Conservation (phyloP, 202 grass and related monocot species). For the Hordeum pubiflorum region DNA sequence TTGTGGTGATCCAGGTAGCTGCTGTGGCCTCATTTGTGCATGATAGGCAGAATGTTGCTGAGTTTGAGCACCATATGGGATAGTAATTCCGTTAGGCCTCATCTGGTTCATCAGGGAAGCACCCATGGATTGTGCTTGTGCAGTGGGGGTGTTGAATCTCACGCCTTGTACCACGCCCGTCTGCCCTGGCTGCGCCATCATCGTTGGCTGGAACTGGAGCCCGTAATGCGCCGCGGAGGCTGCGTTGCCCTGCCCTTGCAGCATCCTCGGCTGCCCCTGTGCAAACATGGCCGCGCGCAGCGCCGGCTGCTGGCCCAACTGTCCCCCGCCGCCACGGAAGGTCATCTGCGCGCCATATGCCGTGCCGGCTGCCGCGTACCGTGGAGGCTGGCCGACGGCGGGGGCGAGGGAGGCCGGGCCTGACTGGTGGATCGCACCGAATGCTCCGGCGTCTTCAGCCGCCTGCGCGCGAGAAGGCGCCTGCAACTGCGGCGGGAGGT, state of each 20-base stretch:
- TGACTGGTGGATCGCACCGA: conserved; percentile 31
- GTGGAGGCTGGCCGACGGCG: conserved; percentile 35
- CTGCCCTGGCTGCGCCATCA: conserved; percentile 68
- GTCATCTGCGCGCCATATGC: conserved; percentile 62
- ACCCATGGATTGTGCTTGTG: conserved; percentile 47
- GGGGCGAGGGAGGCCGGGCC: conserved; percentile 27
- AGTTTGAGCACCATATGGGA: conserved; percentile 60
- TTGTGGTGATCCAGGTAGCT: conserved; percentile 60
- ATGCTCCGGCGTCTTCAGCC: not conserved
- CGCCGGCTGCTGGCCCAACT: conserved; percentile 43
- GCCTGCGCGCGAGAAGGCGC: conserved; percentile 39
- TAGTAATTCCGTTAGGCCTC: conserved; percentile 54
- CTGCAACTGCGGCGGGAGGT: conserved; percentile 45
- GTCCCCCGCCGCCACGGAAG: conserved; percentile 42
- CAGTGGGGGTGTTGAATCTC: conserved; percentile 41
- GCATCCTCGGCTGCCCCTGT: conserved; percentile 53
- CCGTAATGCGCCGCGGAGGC: conserved; percentile 41
- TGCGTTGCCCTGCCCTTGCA: conserved; percentile 50
- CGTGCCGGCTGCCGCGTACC: conserved; percentile 51
- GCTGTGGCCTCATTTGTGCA: conserved; percentile 62
- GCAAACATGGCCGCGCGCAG: conserved; percentile 52
- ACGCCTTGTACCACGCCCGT: conserved; percentile 64
- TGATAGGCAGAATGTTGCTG: conserved; percentile 56
- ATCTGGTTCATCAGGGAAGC: conserved; percentile 62
- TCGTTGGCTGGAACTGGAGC: conserved; percentile 64